Percentiles rank a stretch among this genome's conserved stretches.
These are phyloP conservation scores for Salvia hispanica DNA, from an alignment of 257 asterid species.

Conservation along the genomic window DNA sequence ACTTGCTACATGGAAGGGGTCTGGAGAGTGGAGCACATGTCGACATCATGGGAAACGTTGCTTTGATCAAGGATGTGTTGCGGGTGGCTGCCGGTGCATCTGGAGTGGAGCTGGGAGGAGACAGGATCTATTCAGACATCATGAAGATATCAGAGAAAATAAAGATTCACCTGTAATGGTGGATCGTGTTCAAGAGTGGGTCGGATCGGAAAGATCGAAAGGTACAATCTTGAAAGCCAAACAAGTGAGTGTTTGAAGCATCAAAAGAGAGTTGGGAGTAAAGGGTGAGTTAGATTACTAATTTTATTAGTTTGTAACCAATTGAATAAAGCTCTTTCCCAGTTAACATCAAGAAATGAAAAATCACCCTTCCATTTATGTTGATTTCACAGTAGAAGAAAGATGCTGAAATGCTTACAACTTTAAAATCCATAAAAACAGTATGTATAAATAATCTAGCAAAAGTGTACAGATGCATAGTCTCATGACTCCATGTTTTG, in stretches of 20 bases:
- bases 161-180: constrained; percentile 45
- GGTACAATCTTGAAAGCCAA: not conserved
- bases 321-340: constrained; percentile 23
- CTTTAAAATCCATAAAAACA: not conserved
- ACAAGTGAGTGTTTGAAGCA: constrained; percentile 12
- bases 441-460: too few relatives aligned
- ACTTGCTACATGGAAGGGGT: constrained; percentile 83
- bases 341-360: constrained; percentile 24
- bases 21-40: constrained; percentile 78
- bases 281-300: not conserved
- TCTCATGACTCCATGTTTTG: constrained; percentile 66
- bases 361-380: constrained; percentile 20
- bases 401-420: constrained; percentile 16
- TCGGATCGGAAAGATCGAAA: not conserved
- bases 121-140: constrained; percentile 65
- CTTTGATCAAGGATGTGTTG: constrained; percentile 74
- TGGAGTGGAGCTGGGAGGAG: constrained; percentile 67
- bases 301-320: constrained; percentile 25
- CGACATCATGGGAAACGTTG: constrained; percentile 85
- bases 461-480: too few relatives aligned
- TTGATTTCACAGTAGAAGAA: not conserved
- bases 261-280: constrained; percentile 8
- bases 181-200: constrained; percentile 20
- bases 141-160: constrained; percentile 61
- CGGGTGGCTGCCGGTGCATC: constrained; percentile 74